A percentile compares a stretch with the other conserved stretches of the same genome.
Evolutionary conservation across 306 rosid genomes (phyloP).

Genomic region (Arachis stenosperma): DNA sequence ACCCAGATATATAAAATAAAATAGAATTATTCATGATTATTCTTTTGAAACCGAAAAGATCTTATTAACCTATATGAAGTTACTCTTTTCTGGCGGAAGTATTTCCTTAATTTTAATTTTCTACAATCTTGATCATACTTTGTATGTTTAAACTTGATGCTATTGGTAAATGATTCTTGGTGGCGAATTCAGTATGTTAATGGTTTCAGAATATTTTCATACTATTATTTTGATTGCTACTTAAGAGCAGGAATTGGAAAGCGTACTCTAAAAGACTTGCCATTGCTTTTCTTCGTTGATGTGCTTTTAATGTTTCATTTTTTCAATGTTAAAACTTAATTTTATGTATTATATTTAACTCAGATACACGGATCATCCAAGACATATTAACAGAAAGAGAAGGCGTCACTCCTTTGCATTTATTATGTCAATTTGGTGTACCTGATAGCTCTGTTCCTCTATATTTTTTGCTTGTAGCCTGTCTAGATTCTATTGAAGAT

Average conservation of each 20-base stretch:
- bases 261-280: not conserved
- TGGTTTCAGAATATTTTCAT: conserved; percentile 5
- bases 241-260: conserved; percentile 7
- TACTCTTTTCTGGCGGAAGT: not conserved
- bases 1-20: not conserved
- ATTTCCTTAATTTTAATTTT: not conserved
- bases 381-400: not conserved
- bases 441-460: no score
- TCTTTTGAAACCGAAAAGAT: conserved; percentile 5
- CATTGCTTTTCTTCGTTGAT: conserved; percentile 17
- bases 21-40: not conserved
- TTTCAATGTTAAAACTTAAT: not conserved
- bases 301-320: conserved; percentile 1
- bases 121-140: not conserved
- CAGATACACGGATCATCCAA: not conserved
- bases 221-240: not conserved
- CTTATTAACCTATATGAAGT: conserved; percentile 12
- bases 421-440: no score
- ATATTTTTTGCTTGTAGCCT: no score
- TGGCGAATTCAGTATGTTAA: not conserved
- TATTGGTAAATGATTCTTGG: conserved; percentile 1
- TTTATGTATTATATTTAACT: conserved; percentile 19
- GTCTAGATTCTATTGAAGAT: no score
- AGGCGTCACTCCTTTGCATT: no score
- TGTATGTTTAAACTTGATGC: conserved; percentile 1